Base-by-base conservation (phyloP, 2,329 filamentous ascomycete genomes). In the Teratosphaeria gauchensis region DNA sequence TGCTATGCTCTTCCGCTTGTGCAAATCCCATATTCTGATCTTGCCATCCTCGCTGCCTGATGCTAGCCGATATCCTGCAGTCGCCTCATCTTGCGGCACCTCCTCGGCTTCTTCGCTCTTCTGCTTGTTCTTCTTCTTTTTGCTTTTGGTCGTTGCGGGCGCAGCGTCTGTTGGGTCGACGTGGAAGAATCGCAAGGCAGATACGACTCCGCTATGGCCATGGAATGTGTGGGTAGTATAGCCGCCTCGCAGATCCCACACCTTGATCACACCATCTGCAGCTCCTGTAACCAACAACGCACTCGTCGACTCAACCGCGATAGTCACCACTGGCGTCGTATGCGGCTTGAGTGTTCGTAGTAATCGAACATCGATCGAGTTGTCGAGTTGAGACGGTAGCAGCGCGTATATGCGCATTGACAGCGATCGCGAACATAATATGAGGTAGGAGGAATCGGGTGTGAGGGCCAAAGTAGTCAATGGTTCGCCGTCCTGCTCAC, bases 141-240 rank as follows among this genome's bases (percentile, higher is more conserved):
- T 69, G 63, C 66, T 70, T 61, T 66, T 71, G 59, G 68, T 69
- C 11, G 55, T 62, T 14, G 62, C 32, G 28, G 64, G 54, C 28
- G 64, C 60, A 42, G 63, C 62, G 9, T 63, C 54, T 28, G 58
- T 60, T 11, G 64, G 57, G 30, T 70, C 68, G 8, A 70, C 71
- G 69, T 95, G 87, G 72, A 97, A 99, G 74, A 99, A 97, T 66
- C 87, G 87, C 19, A 99, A 79, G 0, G 94, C 90, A 12, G 94
- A 96, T 4, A 99, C 84, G 24, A 99, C 82, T 9, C 94, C 92
- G 60, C 91, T 91, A 58, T 95, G 92, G 1, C 92, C 92, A 65
- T 92, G 88, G 74, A 99, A 95, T 0, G 90, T 96, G 74, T 99
- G 94, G 31, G 95, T 99, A 33, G 91, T 85, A 73, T 89, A 97